Evolutionary conservation across 768 basidiomycete genomes (phyloP).

Genomic region (Suillus sp.): DNA sequence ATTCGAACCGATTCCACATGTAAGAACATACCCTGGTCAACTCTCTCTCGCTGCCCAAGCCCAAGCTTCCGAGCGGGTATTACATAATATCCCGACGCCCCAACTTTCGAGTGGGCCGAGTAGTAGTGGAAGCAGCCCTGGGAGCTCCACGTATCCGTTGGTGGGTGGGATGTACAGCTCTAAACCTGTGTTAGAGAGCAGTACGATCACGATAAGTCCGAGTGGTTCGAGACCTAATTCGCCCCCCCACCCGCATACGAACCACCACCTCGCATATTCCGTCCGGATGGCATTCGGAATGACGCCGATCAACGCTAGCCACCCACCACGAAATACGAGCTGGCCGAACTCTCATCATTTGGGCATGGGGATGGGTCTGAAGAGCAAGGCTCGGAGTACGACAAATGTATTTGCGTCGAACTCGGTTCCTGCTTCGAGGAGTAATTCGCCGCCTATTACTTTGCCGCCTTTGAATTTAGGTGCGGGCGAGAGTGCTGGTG

Average conservation of each 20-base stretch:
- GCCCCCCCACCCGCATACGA: constrained; percentile 45
- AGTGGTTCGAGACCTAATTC: constrained; percentile 64
- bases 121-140: constrained; percentile 65
- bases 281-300: constrained; percentile 89
- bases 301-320: constrained; percentile 68
- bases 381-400: neutral
- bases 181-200: constrained; percentile 29
- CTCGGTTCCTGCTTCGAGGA: constrained; percentile 56
- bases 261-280: constrained; percentile 78
- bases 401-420: constrained; percentile 16
- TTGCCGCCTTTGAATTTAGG: constrained; percentile 66
- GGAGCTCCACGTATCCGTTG: constrained; percentile 47
- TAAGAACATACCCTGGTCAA: constrained; percentile 36
- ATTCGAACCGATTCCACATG: constrained; percentile 34
- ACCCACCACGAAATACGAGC: constrained; percentile 40
- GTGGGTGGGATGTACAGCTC: constrained; percentile 20
- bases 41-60: constrained; percentile 31
- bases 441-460: constrained; percentile 71
- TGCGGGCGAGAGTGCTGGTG: neutral
- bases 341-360: constrained; percentile 34
- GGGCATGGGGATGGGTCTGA: neutral
- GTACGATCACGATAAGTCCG: constrained; percentile 43
- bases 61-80: constrained; percentile 25
- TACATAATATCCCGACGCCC: constrained; percentile 51
- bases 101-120: constrained; percentile 67